Evolutionary conservation across 495 filamentous ascomycete genomes (phyloP), one percentile per base, ranked within the genome.

Genomic region (Aspergillus carlsbadensis): DNA sequence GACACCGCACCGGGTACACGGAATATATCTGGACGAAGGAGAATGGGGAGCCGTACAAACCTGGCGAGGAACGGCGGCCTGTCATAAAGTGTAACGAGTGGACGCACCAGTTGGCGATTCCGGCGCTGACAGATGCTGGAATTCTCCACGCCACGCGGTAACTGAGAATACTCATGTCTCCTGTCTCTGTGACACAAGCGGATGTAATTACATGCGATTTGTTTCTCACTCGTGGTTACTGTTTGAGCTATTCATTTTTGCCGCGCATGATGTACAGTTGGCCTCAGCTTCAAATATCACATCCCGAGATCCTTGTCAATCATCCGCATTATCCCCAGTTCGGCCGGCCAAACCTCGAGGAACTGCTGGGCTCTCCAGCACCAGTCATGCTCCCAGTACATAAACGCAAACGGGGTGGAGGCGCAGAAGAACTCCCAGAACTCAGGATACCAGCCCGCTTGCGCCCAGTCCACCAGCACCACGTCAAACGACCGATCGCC

Each of bases 341-440:
- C 66, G 35, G 63, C 64, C 10, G 66, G 66, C 59, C 59, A 69
- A 45, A 69, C 56, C 53, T 63, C 29, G 60, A 69, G 13, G 57
- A 67, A 67, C 14, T 65, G 54, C 52, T 69, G 66, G 39, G 65
- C 51, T 59, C 56, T 52, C 58, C 55, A 65, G 31, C 52, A 61
- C 66, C 64, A 69, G 64, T 69, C 62, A 26, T 62, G 56, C 5
- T 62, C 59, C 64, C 60, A 69, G 14, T 62, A 42, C 33, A 65
- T 56, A 56, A 46, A 31, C 10, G 10, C 10, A 33, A 59, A 15
- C 29, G 57, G 59, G 18, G 29, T 42, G 56, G 55, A 66, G 51
- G 61, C 63, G 59, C 50, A 58, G 56, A 62, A 63, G 61, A 57
- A 68, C 43, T 67, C 64, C 64, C 66, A 69, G 46, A 51, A 67